Conservation (phyloP, 1,284 basidiomycete species). For the Ceratobasidium sp. region DNA sequence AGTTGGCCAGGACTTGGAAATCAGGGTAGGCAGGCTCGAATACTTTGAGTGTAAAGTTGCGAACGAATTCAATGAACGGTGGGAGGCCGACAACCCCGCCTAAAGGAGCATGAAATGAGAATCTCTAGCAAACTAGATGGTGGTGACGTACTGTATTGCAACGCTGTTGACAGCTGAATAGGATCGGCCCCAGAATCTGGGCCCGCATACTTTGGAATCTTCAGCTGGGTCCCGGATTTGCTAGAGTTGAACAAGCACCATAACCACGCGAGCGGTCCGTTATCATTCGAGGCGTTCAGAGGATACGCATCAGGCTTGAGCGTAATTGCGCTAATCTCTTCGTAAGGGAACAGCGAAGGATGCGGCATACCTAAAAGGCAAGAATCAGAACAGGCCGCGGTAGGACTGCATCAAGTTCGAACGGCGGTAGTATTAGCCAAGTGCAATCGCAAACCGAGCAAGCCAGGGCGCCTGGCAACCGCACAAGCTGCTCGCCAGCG, state of each 20-base stretch:
- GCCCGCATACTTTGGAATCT: conserved; percentile 71
- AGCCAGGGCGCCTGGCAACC: not conserved
- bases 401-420: conserved; percentile 67
- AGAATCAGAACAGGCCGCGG: not conserved
- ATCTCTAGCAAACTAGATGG: not conserved
- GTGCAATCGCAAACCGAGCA: conserved; percentile 1
- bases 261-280: conserved; percentile 69
- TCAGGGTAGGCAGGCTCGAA: conserved; percentile 79
- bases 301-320: conserved; percentile 60
- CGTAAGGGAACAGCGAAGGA: conserved; percentile 74
- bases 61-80: conserved; percentile 66
- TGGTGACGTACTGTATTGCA: conserved; percentile 73
- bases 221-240: conserved; percentile 66
- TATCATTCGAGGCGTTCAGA: conserved; percentile 52
- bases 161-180: conserved; percentile 73
- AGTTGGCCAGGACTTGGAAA: conserved; percentile 72
- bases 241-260: conserved; percentile 71
- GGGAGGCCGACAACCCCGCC: conserved; percentile 67
- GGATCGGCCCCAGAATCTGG: conserved; percentile 56
- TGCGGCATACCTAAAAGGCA: conserved; percentile 64
- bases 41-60: conserved; percentile 72
- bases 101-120: conserved; percentile 32
- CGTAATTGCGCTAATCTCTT: conserved; percentile 65
- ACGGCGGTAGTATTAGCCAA: conserved; percentile 70
- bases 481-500: not conserved